Evolutionary conservation across 2,329 filamentous ascomycete genomes (phyloP).

Genomic region (Pseudopyricularia javanii): DNA sequence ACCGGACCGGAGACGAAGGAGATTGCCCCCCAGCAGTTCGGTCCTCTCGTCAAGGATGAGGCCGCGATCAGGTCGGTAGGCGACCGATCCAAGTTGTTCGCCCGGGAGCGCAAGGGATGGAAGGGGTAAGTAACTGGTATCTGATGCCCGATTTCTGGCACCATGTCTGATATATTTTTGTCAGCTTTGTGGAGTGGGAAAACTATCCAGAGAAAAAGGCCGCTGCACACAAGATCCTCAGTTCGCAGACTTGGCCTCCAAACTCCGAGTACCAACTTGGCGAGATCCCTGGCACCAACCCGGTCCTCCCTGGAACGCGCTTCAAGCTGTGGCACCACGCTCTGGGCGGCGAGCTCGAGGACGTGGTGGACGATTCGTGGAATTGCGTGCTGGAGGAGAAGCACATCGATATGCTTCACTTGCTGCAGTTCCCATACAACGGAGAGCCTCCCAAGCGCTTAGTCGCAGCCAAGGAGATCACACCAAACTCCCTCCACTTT

Average conservation of each 20-base stretch:
- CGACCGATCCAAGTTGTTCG: background rate
- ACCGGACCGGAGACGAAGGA: background rate
- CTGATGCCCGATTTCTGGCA: too few species aligned
- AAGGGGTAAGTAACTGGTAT: background rate
- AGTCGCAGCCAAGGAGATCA: slow-evolving; percentile 40
- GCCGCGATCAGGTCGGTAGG: background rate
- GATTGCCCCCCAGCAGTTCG: background rate
- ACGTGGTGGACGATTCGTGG: slow-evolving; percentile 47
- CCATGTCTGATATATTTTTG: background rate
- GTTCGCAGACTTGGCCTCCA: slow-evolving; percentile 4
- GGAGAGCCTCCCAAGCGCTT: slow-evolving; percentile 46
- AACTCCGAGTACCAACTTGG: slow-evolving; percentile 42
- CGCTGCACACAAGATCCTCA: slow-evolving; percentile 41
- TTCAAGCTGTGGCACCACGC: slow-evolving; percentile 50
- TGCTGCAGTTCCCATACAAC: slow-evolving; percentile 53
- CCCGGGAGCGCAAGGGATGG: background rate
- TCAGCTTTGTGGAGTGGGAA: slow-evolving; percentile 56
- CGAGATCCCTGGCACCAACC: slow-evolving; percentile 43
- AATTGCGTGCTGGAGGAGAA: slow-evolving; percentile 42
- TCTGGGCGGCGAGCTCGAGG: slow-evolving; percentile 21
- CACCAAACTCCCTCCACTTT: slow-evolving; percentile 41
- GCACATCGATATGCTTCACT: slow-evolving; percentile 45
- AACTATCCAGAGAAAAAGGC: slow-evolving; percentile 56
- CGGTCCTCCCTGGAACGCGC: slow-evolving; percentile 39
- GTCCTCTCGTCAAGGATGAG: background rate